These are phyloP conservation scores for Polygonum aviculare DNA, from an alignment of 148 eudicot genomes.

Conservation along the genomic window DNA sequence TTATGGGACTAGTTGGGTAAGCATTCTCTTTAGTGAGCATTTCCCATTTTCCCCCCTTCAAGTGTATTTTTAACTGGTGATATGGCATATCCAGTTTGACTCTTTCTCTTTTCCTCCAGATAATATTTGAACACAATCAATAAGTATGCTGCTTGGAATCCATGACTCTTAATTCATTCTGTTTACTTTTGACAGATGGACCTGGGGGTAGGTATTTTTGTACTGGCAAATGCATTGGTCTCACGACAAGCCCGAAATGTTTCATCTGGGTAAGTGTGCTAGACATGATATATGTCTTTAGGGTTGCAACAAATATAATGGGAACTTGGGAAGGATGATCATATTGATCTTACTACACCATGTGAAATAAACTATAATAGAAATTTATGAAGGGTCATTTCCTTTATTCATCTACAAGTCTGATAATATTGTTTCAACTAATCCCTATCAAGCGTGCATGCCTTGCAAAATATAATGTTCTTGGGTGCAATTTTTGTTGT, in stretches of 20 bases:
- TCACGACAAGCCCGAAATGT: conserved; percentile 92
- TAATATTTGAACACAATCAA: not conserved
- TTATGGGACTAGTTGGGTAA: conserved; percentile 89
- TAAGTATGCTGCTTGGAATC: not conserved
- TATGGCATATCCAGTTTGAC: not conserved
- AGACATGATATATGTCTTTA: not conserved
- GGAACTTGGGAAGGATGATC: not conserved
- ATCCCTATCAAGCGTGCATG: not conserved
- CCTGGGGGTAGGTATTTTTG: conserved; percentile 95
- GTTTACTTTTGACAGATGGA: conserved; percentile 61
- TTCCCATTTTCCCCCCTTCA: not conserved
- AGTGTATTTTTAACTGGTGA: not conserved
- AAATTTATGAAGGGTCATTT: not conserved
- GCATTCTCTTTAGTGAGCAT: conserved; percentile 14
- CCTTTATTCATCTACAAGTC: not conserved
- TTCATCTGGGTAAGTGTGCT: conserved; percentile 42
- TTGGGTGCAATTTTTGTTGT: not conserved
- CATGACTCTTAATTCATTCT: not conserved
- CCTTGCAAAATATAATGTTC: not conserved
- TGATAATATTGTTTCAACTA: not conserved
- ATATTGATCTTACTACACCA: not conserved
- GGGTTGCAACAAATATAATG: not conserved
- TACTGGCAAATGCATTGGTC: conserved; percentile 76
- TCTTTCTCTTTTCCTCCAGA: not conserved
- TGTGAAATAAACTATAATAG: not conserved